phyloP scores from a whole-genome alignment of 2,329 filamentous ascomycete species.

The Trichophyton simii region DNA sequence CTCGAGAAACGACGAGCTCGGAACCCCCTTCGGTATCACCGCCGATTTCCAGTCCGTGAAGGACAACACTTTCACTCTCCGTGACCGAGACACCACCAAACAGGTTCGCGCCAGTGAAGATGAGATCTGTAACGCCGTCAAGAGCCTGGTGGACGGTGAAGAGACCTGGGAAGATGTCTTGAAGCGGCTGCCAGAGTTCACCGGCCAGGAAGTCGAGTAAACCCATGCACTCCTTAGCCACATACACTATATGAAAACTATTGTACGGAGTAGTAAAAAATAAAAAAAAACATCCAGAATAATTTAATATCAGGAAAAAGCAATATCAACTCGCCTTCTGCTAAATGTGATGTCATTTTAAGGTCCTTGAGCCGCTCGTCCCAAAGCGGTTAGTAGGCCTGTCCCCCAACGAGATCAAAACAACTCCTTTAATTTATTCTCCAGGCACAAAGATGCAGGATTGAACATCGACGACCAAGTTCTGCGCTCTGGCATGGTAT shows the following conservation, averaged over 20 bases:
- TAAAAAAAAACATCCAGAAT: neutral
- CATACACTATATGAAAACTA: neutral
- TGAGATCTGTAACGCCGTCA: conserved; percentile 64
- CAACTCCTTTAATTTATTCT: neutral
- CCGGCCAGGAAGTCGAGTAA: conserved; percentile 51
- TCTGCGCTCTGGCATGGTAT: neutral
- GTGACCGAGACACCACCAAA: conserved; percentile 80
- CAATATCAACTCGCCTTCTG: neutral
- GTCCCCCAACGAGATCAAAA: neutral
- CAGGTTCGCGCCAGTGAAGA: conserved; percentile 78
- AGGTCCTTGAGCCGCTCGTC: neutral
- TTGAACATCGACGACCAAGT: neutral
- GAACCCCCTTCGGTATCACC: conserved; percentile 85
- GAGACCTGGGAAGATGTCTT: conserved; percentile 60
- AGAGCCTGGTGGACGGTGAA: conserved; percentile 48
- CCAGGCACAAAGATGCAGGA: neutral
- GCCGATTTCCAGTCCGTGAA: conserved; percentile 92
- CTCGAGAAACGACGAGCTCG: conserved; percentile 86
- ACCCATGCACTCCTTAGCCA: neutral
- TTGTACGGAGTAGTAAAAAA: neutral
- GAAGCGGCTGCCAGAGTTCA: conserved; percentile 69
- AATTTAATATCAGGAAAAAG: neutral
- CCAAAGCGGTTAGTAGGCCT: neutral
- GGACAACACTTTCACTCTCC: conserved; percentile 72
- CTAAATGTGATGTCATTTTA: conserved; percentile 1